Evolutionary conservation across 441 rosid genomes (phyloP), one percentile per base, ranked within the genome.

Genomic region (Euphorbia celastroides): DNA sequence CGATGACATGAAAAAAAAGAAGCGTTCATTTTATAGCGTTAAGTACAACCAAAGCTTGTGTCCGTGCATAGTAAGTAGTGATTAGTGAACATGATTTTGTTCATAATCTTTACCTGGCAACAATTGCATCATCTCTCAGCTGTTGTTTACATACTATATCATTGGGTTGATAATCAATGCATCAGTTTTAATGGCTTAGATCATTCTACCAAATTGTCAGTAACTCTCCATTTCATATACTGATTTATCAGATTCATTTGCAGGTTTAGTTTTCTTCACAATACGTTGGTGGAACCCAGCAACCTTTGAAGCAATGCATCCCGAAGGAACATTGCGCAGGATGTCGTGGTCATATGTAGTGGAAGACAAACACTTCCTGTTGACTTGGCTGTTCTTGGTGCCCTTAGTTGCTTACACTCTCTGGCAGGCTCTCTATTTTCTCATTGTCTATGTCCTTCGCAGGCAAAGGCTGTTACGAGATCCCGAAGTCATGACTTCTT

Each of bases 401-500:
- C 99, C 99, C 9, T 77, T 93, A 75, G 86, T 72, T 58, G 97
- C 86, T 58, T 93, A 93, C 75, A 79, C 83, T 50, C 85, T 93
- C 28, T 93, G 99, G 99, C 99, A 93, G 74, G 78, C 70, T 52
- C 92, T 93, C 62, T 93, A 91, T 75, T 91, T 89, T 66, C 88
- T 93, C 69, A 88, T 93, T 30, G 99, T 93, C 75, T 75, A 93
- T 75, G 97, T 93, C 70, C 79, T 93, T 0, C 96, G 96, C 58
- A 80, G 92, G 32, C 99, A 93, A 75, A 84, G 99, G 78, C 77
- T 93, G 60, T 73, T 93, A 19, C 84, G 92, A 79, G 99, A 93
- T 78, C 99, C 99, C 58, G 97, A 91, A 84, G 99, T 93, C 67
- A 93, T 93, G 99, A 93, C 99, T 65, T 93, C 97, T 19, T 93